phyloP scores from a whole-genome alignment of 331 rosid species.

The Quercus lobata region DNA sequence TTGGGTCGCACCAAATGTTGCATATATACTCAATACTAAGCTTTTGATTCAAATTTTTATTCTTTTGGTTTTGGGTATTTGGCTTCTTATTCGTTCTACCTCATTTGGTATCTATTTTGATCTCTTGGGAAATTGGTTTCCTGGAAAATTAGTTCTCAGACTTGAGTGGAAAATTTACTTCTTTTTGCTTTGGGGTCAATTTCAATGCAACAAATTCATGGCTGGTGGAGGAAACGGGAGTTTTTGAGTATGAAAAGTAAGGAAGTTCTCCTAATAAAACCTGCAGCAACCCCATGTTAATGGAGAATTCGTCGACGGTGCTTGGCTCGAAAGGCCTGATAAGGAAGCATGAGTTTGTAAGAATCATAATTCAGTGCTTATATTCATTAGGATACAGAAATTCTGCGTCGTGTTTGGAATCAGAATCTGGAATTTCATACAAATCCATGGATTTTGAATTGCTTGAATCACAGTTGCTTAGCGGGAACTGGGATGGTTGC shows the following conservation, averaged over 20 bases:
- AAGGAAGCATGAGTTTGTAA: conserved; percentile 65
- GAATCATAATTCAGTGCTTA: conserved; percentile 66
- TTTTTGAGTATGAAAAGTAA: not conserved
- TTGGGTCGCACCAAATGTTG: not conserved
- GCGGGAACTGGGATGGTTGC: conserved; percentile 70
- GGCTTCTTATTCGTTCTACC: not conserved
- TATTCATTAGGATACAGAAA: conserved; percentile 59
- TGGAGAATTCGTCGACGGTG: conserved; percentile 46
- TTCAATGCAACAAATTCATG: conserved; percentile 2
- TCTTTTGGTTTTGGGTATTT: not conserved
- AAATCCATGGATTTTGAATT: conserved; percentile 50
- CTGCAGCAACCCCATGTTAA: conserved; percentile 16
- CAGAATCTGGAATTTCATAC: conserved; percentile 64
- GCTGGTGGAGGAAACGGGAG: conserved; percentile 23
- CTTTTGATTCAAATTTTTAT: not conserved
- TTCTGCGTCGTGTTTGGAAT: conserved; percentile 69
- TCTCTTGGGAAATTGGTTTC: not conserved
- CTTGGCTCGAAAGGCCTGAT: conserved; percentile 67
- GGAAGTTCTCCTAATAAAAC: conserved; percentile 7
- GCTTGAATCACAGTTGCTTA: conserved; percentile 54
- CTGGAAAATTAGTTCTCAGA: not conserved
- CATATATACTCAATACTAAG: not conserved
- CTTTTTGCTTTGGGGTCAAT: conserved; percentile 2
- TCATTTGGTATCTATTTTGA: not conserved
- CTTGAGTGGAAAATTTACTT: not conserved